Conservation (phyloP, 2,329 filamentous ascomycete species). For the Cyphellophora europaea region DNA sequence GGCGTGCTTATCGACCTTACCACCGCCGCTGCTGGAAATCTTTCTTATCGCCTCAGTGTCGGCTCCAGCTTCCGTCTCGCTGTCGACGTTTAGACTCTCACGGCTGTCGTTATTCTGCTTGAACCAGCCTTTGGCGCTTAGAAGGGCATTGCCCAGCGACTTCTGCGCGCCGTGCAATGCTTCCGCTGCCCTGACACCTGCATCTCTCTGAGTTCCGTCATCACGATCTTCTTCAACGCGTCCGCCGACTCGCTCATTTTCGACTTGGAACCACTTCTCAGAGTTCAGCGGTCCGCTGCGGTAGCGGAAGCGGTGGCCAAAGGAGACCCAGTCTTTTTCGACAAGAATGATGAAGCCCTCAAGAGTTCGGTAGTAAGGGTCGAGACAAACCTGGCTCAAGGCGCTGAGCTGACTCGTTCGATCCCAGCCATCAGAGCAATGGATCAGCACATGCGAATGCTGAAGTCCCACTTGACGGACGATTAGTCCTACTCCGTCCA, state of each 20-base stretch:
- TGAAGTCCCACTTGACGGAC: constrained; percentile 80
- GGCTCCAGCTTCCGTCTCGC: constrained; percentile 51
- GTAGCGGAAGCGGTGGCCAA: constrained; percentile 94
- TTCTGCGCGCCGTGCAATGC: constrained; percentile 44
- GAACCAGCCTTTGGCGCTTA: constrained; percentile 83
- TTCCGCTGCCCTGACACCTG: constrained; percentile 23
- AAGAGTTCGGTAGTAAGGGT: constrained; percentile 89
- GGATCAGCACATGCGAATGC: constrained; percentile 90
- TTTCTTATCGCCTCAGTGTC: constrained; percentile 35
- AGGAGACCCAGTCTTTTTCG: constrained; percentile 96
- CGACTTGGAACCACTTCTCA: constrained; percentile 87
- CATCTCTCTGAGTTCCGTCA: constrained; percentile 27
- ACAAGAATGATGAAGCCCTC: constrained; percentile 90
- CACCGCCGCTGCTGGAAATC: constrained; percentile 24
- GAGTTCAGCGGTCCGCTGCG: constrained; percentile 80
- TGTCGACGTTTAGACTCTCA: constrained; percentile 43
- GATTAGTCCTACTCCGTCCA: constrained; percentile 78
- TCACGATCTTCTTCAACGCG: constrained; percentile 19
- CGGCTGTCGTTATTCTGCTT: constrained; percentile 54
- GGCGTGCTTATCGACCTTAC: constrained; percentile 50
- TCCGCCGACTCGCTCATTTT: constrained; percentile 67
- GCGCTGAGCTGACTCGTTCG: constrained; percentile 91
- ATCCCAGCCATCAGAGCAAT: constrained; percentile 98
- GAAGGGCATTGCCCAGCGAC: constrained; percentile 74
- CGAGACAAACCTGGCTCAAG: constrained; percentile 82